Evolutionary conservation across 2,329 filamentous ascomycete species (phyloP).

Genomic region (Kalaharituber pfeilii): DNA sequence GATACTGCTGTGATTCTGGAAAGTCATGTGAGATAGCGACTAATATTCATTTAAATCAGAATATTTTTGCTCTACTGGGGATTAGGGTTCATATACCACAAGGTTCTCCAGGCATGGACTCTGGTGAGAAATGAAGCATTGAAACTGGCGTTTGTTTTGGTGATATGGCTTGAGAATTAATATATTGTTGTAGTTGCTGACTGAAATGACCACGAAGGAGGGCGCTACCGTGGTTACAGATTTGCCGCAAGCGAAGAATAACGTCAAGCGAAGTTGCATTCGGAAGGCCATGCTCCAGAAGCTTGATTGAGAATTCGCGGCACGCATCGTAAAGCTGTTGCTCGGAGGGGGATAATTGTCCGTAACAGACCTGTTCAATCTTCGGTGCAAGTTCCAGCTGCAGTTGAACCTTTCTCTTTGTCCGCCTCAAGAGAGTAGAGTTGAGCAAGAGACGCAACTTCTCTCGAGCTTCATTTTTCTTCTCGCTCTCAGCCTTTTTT

Average conservation of each 20-base stretch:
- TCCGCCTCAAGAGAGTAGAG: not conserved
- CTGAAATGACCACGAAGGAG: no score
- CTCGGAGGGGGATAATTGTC: not conserved
- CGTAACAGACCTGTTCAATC: not conserved
- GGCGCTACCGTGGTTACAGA: slow-evolving; percentile 25
- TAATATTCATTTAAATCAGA: no score
- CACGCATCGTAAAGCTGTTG: not conserved
- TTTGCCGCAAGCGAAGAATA: slow-evolving; percentile 13
- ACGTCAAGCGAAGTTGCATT: slow-evolving; percentile 3
- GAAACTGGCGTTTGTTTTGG: no score
- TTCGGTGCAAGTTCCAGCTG: not conserved
- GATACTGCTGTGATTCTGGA: no score
- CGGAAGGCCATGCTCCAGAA: not conserved
- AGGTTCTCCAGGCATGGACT: slow-evolving; percentile 2
- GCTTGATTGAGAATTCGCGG: no score
- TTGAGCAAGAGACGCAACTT: not conserved
- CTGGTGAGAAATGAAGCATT: slow-evolving; percentile 1
- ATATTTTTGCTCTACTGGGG: not conserved
- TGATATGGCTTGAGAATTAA: no score
- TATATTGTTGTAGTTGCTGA: no score
- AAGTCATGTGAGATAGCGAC: no score
- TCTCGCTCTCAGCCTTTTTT: not conserved
- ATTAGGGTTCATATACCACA: slow-evolving; percentile 2
- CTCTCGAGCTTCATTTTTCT: no score
- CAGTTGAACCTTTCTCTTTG: not conserved